Percentiles rank a stretch among this genome's conserved stretches.
Conservation (phyloP, 2,329 filamentous ascomycete genomes). For the Arthrobotrys sinensis region DNA sequence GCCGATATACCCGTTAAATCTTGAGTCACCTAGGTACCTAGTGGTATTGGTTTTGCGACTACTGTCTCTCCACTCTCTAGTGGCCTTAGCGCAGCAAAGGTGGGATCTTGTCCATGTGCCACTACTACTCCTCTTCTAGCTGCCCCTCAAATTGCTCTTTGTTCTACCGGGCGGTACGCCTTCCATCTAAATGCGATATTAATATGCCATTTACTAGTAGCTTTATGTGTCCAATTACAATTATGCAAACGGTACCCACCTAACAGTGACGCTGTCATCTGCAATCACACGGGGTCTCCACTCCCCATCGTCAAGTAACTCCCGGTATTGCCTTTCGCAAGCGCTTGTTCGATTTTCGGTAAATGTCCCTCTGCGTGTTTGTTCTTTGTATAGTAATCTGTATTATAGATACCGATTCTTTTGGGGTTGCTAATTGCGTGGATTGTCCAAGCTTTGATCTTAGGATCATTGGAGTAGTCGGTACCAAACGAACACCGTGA, state of each 20-base stretch:
- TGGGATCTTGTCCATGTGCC: constrained; percentile 22
- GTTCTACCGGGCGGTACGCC: constrained; percentile 30
- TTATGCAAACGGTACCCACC: neutral
- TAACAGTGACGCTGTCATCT: neutral
- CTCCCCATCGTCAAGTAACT: constrained; percentile 1
- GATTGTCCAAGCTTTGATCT: constrained; percentile 15
- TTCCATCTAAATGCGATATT: constrained; percentile 29
- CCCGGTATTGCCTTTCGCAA: neutral
- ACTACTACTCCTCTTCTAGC: neutral
- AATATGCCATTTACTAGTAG: neutral
- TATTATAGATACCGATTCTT: constrained; percentile 22
- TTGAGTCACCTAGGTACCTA: neutral
- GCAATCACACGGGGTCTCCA: neutral
- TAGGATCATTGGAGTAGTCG: neutral
- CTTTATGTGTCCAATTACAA: neutral
- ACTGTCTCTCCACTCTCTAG: neutral
- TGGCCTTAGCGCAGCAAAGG: constrained; percentile 16
- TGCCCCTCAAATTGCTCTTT: neutral
- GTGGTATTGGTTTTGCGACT: neutral
- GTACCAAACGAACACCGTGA: constrained; percentile 46
- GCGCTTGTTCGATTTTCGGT: constrained; percentile 26
- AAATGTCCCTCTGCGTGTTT: neutral
- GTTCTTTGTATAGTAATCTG: neutral
- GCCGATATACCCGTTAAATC: constrained; percentile 18
- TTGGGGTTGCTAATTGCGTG: constrained; percentile 5